Conservation (phyloP, 1,284 basidiomycete species). For the Ceratobasidium sp. region DNA sequence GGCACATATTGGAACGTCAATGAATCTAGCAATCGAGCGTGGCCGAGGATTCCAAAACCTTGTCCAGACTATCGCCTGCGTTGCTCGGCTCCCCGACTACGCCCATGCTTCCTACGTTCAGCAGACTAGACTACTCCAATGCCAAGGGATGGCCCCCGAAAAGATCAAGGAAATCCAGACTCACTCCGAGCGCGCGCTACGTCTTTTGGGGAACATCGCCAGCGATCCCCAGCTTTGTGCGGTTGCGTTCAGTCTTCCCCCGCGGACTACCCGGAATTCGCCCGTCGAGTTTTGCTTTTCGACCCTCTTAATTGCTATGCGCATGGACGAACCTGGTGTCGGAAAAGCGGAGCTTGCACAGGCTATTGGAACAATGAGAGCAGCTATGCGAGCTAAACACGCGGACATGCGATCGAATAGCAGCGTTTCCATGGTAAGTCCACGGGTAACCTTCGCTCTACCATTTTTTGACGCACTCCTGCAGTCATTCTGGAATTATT, state of each 20-base stretch:
- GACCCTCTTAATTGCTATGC: conserved; percentile 20
- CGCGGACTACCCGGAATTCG: conserved; percentile 14
- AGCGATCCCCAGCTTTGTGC: conserved; percentile 9
- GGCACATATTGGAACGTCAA: conserved; percentile 8
- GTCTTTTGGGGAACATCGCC: conserved; percentile 19
- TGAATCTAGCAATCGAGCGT: conserved; percentile 17
- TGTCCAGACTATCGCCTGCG: conserved; percentile 21
- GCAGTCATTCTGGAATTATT: conserved; percentile 43
- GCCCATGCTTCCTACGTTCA: conserved; percentile 19
- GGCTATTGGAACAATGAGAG: conserved; percentile 16
- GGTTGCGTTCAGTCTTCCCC: conserved; percentile 21
- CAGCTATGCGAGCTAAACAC: conserved; percentile 22
- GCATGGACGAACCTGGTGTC: conserved; percentile 11
- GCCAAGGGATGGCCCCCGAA: conserved; percentile 19
- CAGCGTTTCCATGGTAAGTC: conserved; percentile 20
- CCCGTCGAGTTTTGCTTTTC: conserved; percentile 38
- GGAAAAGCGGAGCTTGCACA: background rate
- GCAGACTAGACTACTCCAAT: conserved; percentile 33
- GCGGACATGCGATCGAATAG: conserved; percentile 39
- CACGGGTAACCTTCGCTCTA: background rate
- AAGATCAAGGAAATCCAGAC: conserved; percentile 3
- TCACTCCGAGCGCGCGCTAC: conserved; percentile 29
- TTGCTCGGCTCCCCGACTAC: conserved; percentile 29
- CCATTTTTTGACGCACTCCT: background rate
- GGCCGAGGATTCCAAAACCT: conserved; percentile 37